Evolutionary conservation across 352 stramenopile genomes (phyloP), one percentile per base, ranked within the genome.

Genomic region (Pythium guiyangense): DNA sequence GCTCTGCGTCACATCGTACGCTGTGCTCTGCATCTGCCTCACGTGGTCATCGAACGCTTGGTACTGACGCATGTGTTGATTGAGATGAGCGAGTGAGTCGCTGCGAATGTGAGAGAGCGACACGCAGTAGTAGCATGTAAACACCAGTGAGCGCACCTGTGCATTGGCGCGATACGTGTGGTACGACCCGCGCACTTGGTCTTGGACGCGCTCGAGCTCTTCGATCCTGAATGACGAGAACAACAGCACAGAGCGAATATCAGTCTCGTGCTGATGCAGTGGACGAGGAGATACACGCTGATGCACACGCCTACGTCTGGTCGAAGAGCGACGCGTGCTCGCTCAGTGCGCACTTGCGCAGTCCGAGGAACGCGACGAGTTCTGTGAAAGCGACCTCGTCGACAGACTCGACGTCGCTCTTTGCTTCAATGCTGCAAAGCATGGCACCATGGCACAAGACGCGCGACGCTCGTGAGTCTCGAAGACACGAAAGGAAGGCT

Each of bases 121-220:
- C 12, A n/a, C 39, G 18, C 35, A 42, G 14, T 25, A 37, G 47
- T 49, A 48, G 15, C 42, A 18, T 18, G 4, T 22, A 37, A 6
- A 6, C 3, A n/a, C 25, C 22, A 22, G 22, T 22, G 22, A 22
- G 22, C 17, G 39, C 37, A 86, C 79, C 60, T 74, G 71, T 55
- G 70, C 49, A 35, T 65, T 68, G 1, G 77, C 74, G 50, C 80
- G 44, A 29, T 85, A 62, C 18, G 66, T 58, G 22, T 92, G 82
- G 57, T 79, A 92, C 37, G 58, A 64, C 17, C 67, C 56, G 8
- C 82, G 79, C 25, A 92, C 77, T 25, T 86, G 63, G 54, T 86
- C 86, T 68, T 92, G 88, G 43, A 81, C 66, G 9, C 56, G 49
- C 63, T 92, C 82, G 17, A 90, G 56, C 57, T 68, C 67, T 25